phyloP scores from a whole-genome alignment of 139 green algal genomes.

The Tetraselmis chui region DNA sequence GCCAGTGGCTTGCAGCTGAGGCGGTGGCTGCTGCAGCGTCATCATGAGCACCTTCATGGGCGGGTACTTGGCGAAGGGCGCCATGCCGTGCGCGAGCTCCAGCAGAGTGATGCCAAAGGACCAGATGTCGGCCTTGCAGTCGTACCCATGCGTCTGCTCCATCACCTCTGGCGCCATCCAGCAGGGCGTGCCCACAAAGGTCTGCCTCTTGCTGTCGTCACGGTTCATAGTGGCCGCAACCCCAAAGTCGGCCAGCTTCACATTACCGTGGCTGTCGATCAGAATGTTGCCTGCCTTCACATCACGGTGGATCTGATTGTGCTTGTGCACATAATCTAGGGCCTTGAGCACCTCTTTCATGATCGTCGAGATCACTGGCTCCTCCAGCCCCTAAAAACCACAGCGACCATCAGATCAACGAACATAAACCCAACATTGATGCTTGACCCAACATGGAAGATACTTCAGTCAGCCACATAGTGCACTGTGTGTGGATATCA shows the following conservation, averaged over 20 bases:
- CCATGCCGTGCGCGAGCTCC: conserved; percentile 96
- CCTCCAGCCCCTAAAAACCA: conserved; percentile 73
- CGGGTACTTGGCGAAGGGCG: conserved; percentile 96
- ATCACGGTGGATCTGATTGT: conserved; percentile 93
- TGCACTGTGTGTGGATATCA: too few relatives aligned
- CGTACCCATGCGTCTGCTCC: conserved; percentile 84
- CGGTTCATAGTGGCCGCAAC: conserved; percentile 88
- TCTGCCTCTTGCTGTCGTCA: conserved; percentile 40
- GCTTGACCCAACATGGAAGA: too few relatives aligned
- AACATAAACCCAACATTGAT: too few relatives aligned
- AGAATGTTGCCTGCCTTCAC: conserved; percentile 99
- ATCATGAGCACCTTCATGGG: conserved; percentile 97
- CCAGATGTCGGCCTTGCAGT: conserved; percentile 93
- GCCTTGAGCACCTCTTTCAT: conserved; percentile 86
- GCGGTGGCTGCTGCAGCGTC: conserved; percentile 94
- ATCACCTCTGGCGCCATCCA: conserved; percentile 99
- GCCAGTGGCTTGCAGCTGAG: conserved; percentile 64
- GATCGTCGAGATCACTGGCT: conserved; percentile 88
- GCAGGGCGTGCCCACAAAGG: conserved; percentile 85
- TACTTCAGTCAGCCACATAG: too few relatives aligned
- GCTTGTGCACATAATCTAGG: conserved; percentile 92
- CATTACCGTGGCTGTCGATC: conserved; percentile 77
- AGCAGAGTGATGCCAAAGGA: conserved; percentile 97
- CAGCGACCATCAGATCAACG: not conserved
- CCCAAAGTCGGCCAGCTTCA: conserved; percentile 96